Base-by-base conservation (phyloP, 305 asterid species). In the Fraxinus floribunda region DNA sequence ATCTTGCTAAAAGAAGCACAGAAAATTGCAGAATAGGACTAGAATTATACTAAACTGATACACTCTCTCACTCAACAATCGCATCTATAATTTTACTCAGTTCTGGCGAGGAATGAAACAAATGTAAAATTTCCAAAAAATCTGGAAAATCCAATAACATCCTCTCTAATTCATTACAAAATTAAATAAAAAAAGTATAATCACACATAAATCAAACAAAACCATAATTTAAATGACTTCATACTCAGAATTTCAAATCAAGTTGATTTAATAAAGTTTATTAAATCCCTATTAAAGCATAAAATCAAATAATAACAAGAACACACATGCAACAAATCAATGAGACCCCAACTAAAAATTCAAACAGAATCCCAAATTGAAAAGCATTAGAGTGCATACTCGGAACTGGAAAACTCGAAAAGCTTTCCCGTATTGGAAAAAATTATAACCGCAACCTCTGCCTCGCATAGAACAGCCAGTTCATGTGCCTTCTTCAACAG, bases 371-470 rank as follows among this genome's bases (percentile, higher is more conserved):
- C 13, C 10, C 0, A 22, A 18, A 78, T 16, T 32, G 46, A 35
- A 73, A 73, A 36, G 32, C 22, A 22, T 36, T 49, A 41, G 57
- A 35, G 39, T 36, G 4, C 46, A 35, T 57, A 85, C 88, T 78
- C 62, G 38, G 86, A 38, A 36, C 88, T 85, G 4, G 88, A 71
- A 79, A 77, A 85, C 82, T 86, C 85, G 60, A 86, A 86, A 20
- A 86, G 81, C 57, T 84, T 84, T 26, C 87, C 88, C 3, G 89
- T 84, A 55, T 79, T 84, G 57, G 91, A 88, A 39, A 88, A 86
- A 34, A 88, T 86, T 26, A 88, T 84, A n/a, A 86, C 88, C 22
- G 85, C 89, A 35, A 88, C 87, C 72, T 88, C 83, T 26, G 91
- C 86, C 70, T 88, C 91, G 34, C 88, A 86, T 0, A 88, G 89